Evolutionary conservation across 306 rosid genomes (phyloP).

Genomic region (Purshia tridentata): DNA sequence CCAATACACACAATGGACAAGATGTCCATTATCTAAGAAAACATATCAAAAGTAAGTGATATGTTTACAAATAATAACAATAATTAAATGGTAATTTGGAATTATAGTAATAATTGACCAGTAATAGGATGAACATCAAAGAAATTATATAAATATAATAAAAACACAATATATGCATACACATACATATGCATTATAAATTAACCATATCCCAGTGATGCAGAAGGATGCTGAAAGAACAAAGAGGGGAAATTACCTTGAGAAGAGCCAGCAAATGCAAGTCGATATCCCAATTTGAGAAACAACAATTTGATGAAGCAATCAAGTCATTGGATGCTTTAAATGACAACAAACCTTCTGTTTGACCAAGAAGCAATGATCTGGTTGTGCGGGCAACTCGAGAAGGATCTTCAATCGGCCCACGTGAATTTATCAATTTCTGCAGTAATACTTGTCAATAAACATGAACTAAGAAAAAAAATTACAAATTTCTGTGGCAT

Average conservation of each 20-base stretch:
- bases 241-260: slow-evolving; percentile 54
- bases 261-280: slow-evolving; percentile 69
- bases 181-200: not conserved
- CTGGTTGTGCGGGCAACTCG: slow-evolving; percentile 67
- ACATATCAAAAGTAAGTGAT: too few relatives aligned
- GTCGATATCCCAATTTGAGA: slow-evolving; percentile 80
- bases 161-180: not conserved
- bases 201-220: not conserved
- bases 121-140: not conserved
- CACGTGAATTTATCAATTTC: slow-evolving; percentile 83
- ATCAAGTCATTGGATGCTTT: slow-evolving; percentile 76
- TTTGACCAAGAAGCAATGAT: slow-evolving; percentile 64
- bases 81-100: not conserved
- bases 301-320: slow-evolving; percentile 69
- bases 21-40: too few relatives aligned
- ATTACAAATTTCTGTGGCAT: not conserved
- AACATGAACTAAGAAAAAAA: slow-evolving; percentile 34
- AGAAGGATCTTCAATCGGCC: slow-evolving; percentile 97
- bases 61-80: not conserved
- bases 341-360: slow-evolving; percentile 72
- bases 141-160: not conserved
- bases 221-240: not conserved
- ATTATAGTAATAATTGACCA: not conserved
- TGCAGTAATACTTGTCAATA: slow-evolving; percentile 63
- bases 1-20: too few relatives aligned